Percentiles rank a stretch among this genome's conserved stretches.
Conservation (phyloP, 345 rosid species). For the Aquilaria malaccensis region DNA sequence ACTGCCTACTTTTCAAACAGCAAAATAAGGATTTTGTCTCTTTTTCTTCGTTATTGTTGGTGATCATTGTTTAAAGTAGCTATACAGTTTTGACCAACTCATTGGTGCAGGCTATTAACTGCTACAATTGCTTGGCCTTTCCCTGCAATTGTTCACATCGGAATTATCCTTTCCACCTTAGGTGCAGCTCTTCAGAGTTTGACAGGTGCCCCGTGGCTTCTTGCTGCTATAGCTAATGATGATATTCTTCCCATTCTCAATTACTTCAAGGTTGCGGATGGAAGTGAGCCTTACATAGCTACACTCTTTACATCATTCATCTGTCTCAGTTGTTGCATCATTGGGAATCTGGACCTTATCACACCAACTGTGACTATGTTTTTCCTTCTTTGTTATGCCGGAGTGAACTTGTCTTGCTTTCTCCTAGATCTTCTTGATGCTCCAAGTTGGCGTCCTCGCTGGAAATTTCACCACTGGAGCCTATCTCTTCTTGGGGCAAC, state of each 20-base stretch:
- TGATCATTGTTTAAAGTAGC: not conserved
- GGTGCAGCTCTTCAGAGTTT: constrained; percentile 99
- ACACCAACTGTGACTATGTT: constrained; percentile 98
- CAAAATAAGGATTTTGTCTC: too few species aligned
- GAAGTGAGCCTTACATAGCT: constrained; percentile 80
- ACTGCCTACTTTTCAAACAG: not conserved
- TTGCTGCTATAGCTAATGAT: constrained; percentile 99
- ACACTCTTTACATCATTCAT: constrained; percentile 88
- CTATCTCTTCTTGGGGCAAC: constrained; percentile 91
- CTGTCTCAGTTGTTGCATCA: constrained; percentile 82
- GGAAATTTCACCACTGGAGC: constrained; percentile 99
- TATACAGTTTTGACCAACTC: constrained; percentile 6
- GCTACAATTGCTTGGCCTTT: constrained; percentile 98
- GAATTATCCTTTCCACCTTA: constrained; percentile 95
- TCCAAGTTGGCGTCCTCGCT: constrained; percentile 99
- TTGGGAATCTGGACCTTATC: constrained; percentile 98
- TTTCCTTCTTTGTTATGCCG: constrained; percentile 89
- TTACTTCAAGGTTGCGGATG: constrained; percentile 90
- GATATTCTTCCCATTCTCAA: constrained; percentile 96
- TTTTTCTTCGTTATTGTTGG: too few species aligned
- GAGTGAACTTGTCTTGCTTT: constrained; percentile 99
- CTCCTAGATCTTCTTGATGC: constrained; percentile 99
- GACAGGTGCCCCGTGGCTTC: constrained; percentile 96
- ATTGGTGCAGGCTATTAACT: constrained; percentile 62
- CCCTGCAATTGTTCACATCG: constrained; percentile 72